Evolutionary conservation across 2,329 filamentous ascomycete genomes (phyloP), one percentile per base, ranked within the genome.

Genomic region (Epichloe gansuensis): DNA sequence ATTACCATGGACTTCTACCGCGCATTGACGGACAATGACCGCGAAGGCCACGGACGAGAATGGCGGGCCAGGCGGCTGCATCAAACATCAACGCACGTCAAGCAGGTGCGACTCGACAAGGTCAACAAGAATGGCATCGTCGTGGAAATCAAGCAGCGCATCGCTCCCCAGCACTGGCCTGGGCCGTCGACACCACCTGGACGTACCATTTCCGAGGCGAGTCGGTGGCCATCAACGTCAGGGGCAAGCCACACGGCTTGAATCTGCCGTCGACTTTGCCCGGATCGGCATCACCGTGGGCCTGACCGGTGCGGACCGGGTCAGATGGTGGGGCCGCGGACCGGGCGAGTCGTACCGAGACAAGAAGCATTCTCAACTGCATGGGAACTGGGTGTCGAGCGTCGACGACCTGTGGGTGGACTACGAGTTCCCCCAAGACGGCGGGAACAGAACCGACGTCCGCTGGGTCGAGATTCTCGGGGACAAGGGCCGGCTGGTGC

Each of bases 371-470:
- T 75, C 78, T 4, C 82, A 86, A 61, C 65, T 67, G 1, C 66
- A 85, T 4, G 82, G 80, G 6, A 76, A 74, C 48, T 82, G 73
- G 67, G 68, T 69, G 2, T 59, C 63, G 11, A 59, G 58, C 1
- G 67, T 81, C 2, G 74, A 78, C 46, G 69, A 74, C 1, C 68
- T 87, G 0, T 79, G 75, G 63, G 71, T 76, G 1, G 72, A 77
- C 44, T 86, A 85, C 61, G 83, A 88, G 57, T 82, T 79, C 52
- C 84, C 83, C 0, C 84, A 88, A 63, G 84, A 88, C 54, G 74
- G 72, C 35, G 80, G 81, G 0, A 86, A 86, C 62, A 72, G 80
- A 17, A 82, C 77, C 0, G 82, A 86, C 58, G 77, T 78, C 1
- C 70, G 78, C 2, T 85, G 80, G 77, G 72, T 85, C 3, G 71